Percentiles rank a stretch among this genome's conserved stretches.
Conservation (phyloP, 345 rosid species). For the Theobroma cacao region DNA sequence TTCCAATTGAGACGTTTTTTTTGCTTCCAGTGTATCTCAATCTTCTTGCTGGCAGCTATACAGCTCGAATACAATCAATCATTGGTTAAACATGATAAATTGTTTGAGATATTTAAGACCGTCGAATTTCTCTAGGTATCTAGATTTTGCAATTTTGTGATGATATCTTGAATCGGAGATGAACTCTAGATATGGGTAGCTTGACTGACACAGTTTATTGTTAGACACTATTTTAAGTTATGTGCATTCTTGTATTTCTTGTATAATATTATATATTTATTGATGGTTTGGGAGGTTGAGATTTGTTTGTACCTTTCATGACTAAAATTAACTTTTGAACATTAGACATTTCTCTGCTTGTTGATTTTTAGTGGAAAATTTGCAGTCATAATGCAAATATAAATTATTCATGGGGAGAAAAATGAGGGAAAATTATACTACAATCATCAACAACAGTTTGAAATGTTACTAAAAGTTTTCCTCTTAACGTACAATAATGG, state of each 20-base stretch:
- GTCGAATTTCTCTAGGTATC: not conserved
- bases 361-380: not conserved
- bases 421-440: not conserved
- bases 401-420: not conserved
- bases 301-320: not conserved
- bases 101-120: not conserved
- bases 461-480: not conserved
- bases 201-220: not conserved
- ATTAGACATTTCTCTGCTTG: not conserved
- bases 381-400: not conserved
- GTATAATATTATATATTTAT: not conserved
- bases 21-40: not conserved
- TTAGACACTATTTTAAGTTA: too few relatives aligned
- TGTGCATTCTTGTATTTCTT: not conserved
- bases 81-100: not conserved
- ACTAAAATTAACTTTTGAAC: not conserved
- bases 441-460: not conserved
- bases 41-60: not conserved
- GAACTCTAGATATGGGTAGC: not conserved
- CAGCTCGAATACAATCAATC: not conserved
- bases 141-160: not conserved
- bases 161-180: not conserved
- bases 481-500: not conserved
- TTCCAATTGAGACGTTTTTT: not conserved
- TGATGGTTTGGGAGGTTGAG: not conserved